Conservation (phyloP, 1,139 yeast species). For the Meyerozyma carpophila region DNA sequence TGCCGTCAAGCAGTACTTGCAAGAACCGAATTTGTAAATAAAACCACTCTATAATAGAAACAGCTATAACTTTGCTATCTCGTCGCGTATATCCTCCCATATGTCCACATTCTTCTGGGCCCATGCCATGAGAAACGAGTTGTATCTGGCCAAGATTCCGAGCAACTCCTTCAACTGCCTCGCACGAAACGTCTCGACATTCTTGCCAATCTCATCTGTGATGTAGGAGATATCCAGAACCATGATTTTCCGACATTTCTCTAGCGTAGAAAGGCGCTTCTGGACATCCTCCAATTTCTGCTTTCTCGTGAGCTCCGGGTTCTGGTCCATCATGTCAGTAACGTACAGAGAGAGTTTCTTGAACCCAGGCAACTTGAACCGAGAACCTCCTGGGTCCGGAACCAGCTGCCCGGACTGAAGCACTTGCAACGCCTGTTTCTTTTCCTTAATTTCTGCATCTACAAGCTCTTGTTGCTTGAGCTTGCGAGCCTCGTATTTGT, state of each 20-base stretch:
- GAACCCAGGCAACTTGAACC: slow-evolving; percentile 25
- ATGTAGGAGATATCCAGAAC: slow-evolving; percentile 51
- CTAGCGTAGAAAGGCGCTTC: slow-evolving; percentile 48
- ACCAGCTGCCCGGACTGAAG: background rate
- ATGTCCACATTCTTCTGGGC: slow-evolving; percentile 64
- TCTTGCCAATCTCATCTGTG: slow-evolving; percentile 44
- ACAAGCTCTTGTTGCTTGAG: slow-evolving; percentile 60
- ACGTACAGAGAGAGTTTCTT: slow-evolving; percentile 59
- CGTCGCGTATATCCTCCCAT: slow-evolving; percentile 65
- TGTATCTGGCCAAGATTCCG: slow-evolving; percentile 45
- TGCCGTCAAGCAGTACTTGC: slow-evolving; percentile 27
- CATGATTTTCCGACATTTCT: slow-evolving; percentile 55
- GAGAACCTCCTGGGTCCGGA: slow-evolving; percentile 3
- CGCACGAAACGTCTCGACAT: slow-evolving; percentile 46
- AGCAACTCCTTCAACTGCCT: slow-evolving; percentile 42
- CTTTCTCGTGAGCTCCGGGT: slow-evolving; percentile 62
- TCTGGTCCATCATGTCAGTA: slow-evolving; percentile 64
- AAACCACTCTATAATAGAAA: background rate
- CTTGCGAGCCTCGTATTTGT: slow-evolving; percentile 67
- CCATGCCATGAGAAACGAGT: slow-evolving; percentile 60
- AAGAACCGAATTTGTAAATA: background rate
- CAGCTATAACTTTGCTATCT: slow-evolving; percentile 21
- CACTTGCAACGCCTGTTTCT: slow-evolving; percentile 29
- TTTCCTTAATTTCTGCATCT: slow-evolving; percentile 46
- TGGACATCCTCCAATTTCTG: slow-evolving; percentile 49